Evolutionary conservation across 2,329 filamentous ascomycete species (phyloP), one percentile per base, ranked within the genome.

Genomic region (Dothideomycetes sp.): DNA sequence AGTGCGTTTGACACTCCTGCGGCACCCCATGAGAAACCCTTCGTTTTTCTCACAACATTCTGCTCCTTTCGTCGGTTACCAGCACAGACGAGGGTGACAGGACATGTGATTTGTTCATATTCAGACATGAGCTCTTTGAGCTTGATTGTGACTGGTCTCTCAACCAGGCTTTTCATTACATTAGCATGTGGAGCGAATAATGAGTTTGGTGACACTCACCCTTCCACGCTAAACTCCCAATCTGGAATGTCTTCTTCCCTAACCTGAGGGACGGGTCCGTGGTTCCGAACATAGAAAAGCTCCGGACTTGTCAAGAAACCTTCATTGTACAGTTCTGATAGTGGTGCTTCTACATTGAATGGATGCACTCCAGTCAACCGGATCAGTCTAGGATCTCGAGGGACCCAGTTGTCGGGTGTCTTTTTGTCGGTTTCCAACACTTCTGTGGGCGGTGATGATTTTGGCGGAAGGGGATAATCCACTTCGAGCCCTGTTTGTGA

Each of bases 51-150:
- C 3, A 94, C 84, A 37, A 85, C 70, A 50, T 95, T 95, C 56
- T 94, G 88, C 61, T 95, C 88, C 62, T 94, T 94, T 22, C 88
- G 75, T 43, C 88, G 73, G 58, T 95, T 95, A 1, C 88, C 88
- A 3, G 88, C 88, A 58, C 88, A 95, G 16, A 94, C 87, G 2
- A 95, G 72, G 0, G 88, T 94, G 44, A 95, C 72, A 0, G 88
- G 88, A 42, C 83, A 84, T 3, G 87, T 94, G 18, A 85, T 73
- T 55, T 93, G 84, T 40, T 88, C 78, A 51, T 82, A 93, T 7
- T 83, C 72, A 27, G 70, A 64, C 22, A 93, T 65, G 1, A 95
- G 71, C 38, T 91, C 77, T 29, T 73, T 70, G 36, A 95, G 65
- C 2, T 70, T 84, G 49, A 94, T 67, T 11, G 65, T 79, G 24